phyloP scores from a whole-genome alignment of 345 rosid species.

The Pistacia atlantica region DNA sequence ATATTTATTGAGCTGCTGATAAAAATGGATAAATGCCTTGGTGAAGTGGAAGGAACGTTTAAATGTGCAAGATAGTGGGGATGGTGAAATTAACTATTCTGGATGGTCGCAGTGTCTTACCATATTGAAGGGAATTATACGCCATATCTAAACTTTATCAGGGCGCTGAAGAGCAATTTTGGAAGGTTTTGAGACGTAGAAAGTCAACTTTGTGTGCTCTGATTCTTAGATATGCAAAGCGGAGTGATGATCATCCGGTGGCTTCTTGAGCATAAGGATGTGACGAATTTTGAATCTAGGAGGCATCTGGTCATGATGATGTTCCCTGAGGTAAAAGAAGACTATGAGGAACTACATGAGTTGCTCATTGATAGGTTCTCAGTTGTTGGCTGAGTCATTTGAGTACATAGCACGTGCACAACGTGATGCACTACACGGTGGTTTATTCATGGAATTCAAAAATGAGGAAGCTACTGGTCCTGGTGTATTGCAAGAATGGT shows the following conservation, averaged over 20 bases:
- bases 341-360: conserved; percentile 84
- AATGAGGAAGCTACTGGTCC: conserved; percentile 99
- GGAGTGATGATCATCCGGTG: conserved; percentile 73
- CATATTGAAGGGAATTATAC: conserved; percentile 70
- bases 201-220: conserved; percentile 55
- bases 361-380: conserved; percentile 94
- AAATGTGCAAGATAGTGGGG: conserved; percentile 35
- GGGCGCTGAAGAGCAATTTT: conserved; percentile 55
- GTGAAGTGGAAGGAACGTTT: conserved; percentile 43
- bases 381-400: conserved; percentile 83
- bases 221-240: conserved; percentile 58
- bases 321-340: conserved; percentile 91
- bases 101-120: conserved; percentile 70
- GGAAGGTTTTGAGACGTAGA: conserved; percentile 44
- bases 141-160: conserved; percentile 57
- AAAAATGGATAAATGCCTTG: conserved; percentile 61
- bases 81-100: conserved; percentile 36
- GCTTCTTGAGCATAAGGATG: conserved; percentile 81
- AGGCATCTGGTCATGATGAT: conserved; percentile 84
- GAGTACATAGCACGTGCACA: conserved; percentile 69
- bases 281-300: conserved; percentile 78
- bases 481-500: conserved; percentile 91
- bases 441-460: conserved; percentile 89
- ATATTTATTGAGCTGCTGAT: conserved; percentile 45
- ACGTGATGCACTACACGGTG: conserved; percentile 63